Evolutionary conservation across 1,284 basidiomycete species (phyloP), one percentile per base, ranked within the genome.

Genomic region (Malassezia equina): DNA sequence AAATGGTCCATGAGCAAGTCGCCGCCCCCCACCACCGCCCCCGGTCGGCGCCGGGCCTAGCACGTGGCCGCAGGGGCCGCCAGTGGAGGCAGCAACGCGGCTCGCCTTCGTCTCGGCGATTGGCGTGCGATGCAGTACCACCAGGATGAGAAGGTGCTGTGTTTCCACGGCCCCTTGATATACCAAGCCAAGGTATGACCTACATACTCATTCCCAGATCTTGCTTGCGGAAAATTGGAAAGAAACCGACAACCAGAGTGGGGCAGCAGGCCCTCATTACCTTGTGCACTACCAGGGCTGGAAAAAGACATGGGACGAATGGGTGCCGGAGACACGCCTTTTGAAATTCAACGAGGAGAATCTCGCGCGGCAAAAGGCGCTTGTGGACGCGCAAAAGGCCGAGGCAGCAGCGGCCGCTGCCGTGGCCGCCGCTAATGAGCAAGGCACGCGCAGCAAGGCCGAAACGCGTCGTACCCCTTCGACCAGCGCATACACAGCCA

Each of bases 261-360:
- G 86, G 3, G 76, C 78, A 5, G 76, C 81, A 1, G 90, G 90
- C 1, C 82, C 83, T 5, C 88, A 94, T 67, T 98, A 89, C 76
- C 85, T 87, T 61, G 91, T 99, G 23, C 94, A 99, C 76, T 99
- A 99, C 80, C 91, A 94, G 75, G 94, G 94, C 4, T 99, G 94
- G 94, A 98, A 96, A 76, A 87, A 90, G 76, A 91, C 88, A 84
- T 96, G 93, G 93, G 93, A 96, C 77, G 93, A 98, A 79, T 96
- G 90, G 90, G 93, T 96, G 0, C 86, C 88, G 1, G 81, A 83
- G 40, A 76, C 77, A 17, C 84, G 94, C 4, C 78, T 96, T 44
- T 79, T 96, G 53, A 96, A 96, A 76, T 80, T 82, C 67, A 90
- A 86, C 70, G 89, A 94, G 60, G 79, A 81, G 41, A 93, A 90